phyloP scores from a whole-genome alignment of 208 protist genomes.

The Acanthamoeba culbertsoni region DNA sequence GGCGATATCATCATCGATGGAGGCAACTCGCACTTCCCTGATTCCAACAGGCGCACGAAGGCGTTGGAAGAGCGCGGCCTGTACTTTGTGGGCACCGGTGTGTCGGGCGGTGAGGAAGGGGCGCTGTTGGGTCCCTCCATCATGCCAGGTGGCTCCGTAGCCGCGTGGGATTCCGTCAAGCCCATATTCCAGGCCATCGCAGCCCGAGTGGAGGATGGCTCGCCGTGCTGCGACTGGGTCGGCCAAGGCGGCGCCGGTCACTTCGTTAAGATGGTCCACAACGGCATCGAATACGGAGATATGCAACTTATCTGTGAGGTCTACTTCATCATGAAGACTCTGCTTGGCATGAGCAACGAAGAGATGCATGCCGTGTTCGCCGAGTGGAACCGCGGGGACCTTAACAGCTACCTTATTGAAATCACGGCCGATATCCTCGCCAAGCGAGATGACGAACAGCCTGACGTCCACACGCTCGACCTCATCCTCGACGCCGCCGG shows the following conservation, averaged over 20 bases:
- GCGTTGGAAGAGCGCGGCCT: constrained; percentile 81
- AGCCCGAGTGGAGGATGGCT: constrained; percentile 92
- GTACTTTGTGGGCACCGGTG: constrained; percentile 92
- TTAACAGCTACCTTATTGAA: constrained; percentile 97
- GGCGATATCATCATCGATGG: constrained; percentile 86
- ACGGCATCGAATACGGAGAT: constrained; percentile 99
- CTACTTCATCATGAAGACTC: constrained; percentile 89
- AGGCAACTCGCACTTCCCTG: constrained; percentile 88
- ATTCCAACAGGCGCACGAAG: constrained; percentile 90
- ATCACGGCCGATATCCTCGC: constrained; percentile 88
- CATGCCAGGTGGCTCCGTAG: constrained; percentile 94
- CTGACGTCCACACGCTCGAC: constrained; percentile 86
- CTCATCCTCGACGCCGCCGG: constrained; percentile 95
- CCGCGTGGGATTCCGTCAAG: constrained; percentile 91
- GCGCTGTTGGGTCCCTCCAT: constrained; percentile 97
- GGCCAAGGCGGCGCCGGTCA: constrained; percentile 96
- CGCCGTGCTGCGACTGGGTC: constrained; percentile 91
- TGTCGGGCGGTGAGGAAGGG: constrained; percentile 98
- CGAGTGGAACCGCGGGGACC: constrained; percentile 94
- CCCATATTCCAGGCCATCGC: constrained; percentile 94
- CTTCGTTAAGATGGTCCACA: constrained; percentile 98
- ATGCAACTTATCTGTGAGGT: constrained; percentile 97
- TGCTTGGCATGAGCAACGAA: constrained; percentile 87
- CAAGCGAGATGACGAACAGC: constrained; percentile 87
- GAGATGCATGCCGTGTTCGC: constrained; percentile 91